These are phyloP conservation scores for Penicillium hordei DNA, from an alignment of 2,329 filamentous ascomycete species.

Conservation along the genomic window DNA sequence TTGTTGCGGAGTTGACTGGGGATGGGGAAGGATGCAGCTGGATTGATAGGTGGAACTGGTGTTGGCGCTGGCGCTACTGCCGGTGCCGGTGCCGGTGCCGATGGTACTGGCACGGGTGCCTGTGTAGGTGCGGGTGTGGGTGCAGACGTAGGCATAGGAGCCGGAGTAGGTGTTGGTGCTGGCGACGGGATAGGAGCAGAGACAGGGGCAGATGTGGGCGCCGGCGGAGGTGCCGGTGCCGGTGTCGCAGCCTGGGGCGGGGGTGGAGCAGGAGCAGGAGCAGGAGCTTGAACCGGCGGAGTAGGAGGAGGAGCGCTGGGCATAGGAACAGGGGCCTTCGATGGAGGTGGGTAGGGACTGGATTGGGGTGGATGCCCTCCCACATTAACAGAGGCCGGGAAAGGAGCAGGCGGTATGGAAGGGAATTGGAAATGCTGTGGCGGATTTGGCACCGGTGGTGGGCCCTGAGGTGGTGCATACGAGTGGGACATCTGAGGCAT, in stretches of 20 bases:
- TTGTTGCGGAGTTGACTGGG: constrained; percentile 40
- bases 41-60: constrained; percentile 20
- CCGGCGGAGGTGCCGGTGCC: constrained; percentile 13
- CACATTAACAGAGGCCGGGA: constrained; percentile 29
- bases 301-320: constrained; percentile 8
- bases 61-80: constrained; percentile 12
- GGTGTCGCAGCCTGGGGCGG: constrained; percentile 12
- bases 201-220: constrained; percentile 19
- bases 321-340: constrained; percentile 20
- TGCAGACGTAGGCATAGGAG: constrained; percentile 13
- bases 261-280: constrained; percentile 21
- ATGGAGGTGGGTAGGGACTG: constrained; percentile 25
- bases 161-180: constrained; percentile 5
- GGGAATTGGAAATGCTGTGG: constrained; percentile 40
- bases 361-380: constrained; percentile 26
- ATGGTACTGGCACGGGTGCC: constrained; percentile 16
- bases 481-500: constrained; percentile 37
- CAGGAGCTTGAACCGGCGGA: constrained; percentile 14
- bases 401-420: constrained; percentile 36
- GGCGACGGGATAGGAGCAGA: constrained; percentile 21
- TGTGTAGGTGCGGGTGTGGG: constrained; percentile 6
- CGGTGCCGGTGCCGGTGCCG: constrained; percentile 18
- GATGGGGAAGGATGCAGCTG: constrained; percentile 34
- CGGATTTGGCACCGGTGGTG: constrained; percentile 33
- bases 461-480: constrained; percentile 32